Evolutionary conservation across 2,329 filamentous ascomycete species (phyloP), one percentile per base, ranked within the genome.

Genomic region (Didymella lethalis): DNA sequence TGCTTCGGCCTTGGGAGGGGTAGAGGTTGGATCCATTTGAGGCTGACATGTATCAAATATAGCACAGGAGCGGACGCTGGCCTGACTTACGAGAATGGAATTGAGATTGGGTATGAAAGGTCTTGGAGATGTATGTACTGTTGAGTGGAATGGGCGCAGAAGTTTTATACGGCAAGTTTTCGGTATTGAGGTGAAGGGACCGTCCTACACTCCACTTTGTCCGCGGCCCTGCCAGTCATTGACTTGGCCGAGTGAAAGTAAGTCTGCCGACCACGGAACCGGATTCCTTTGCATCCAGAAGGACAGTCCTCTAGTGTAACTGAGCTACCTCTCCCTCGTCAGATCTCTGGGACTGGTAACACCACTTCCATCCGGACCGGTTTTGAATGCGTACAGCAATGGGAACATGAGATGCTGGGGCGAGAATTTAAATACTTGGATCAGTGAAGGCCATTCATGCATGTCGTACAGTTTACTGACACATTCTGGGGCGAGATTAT

Each of bases 111-210:
- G 18, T 32, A 5, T 23, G 11, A 12, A 23, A 23, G 11, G n/a
- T 2, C 3, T 12, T 38, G 3, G 20, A 31, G 44, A 10, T n/a
- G 50, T 46, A 26, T 26, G 18, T 11, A 28, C 5, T 31, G 25
- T 47, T 3, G 31, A 31, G 43, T 14, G 16, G 11, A 50, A 32
- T 1, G 20, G 50, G 12, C n/a, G 31, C 38, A 31, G 20, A 41
- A 4, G 7, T 32, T 47, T 25, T 41, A 26, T 31, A 11, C 26
- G 12, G 31, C 5, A 12, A 14, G 29, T 28, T 7, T 23, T 36
- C 16, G 29, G 34, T 18, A 16, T 46, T 8, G 32, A 47, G 46
- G 56, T 59, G 56, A 54, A 59, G 25, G 49, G 25, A 32, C 48
- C 49, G 28, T 48, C 38, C 11, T 29, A 40, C 31, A 14, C 31